A percentile compares a stretch with the other conserved stretches of the same genome.
Conservation (phyloP, 352 stramenopile species). For the Phytophthora vignae region DNA sequence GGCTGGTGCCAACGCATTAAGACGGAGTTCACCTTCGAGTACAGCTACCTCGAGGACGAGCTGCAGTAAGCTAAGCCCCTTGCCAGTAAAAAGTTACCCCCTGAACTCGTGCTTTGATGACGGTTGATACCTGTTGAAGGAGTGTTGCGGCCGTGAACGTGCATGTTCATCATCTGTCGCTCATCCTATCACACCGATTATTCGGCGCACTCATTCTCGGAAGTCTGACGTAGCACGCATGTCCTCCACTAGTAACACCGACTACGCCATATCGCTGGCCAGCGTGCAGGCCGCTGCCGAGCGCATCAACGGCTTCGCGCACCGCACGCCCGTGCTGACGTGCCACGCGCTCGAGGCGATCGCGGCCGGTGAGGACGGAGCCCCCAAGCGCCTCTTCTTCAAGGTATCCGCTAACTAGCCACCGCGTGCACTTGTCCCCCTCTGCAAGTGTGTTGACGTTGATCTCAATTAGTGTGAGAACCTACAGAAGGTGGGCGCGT, state of each 20-base stretch:
- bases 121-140: too few relatives aligned
- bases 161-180: neutral
- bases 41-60: constrained; percentile 96
- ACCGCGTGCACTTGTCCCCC: neutral
- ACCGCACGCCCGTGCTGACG: constrained; percentile 76
- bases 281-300: constrained; percentile 56
- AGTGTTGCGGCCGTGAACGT: too few relatives aligned
- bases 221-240: constrained; percentile 3
- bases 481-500: constrained; percentile 81
- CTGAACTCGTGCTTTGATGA: constrained; percentile 36
- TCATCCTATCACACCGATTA: neutral
- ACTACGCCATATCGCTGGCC: constrained; percentile 70
- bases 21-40: constrained; percentile 99
- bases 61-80: constrained; percentile 50
- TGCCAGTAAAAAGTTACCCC: constrained; percentile 23
- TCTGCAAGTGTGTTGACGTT: neutral
- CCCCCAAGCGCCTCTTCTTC: constrained; percentile 60
- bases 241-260: constrained; percentile 7
- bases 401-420: constrained; percentile 44
- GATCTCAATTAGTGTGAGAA: constrained; percentile 70
- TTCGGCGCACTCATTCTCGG: neutral
- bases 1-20: constrained; percentile 99
- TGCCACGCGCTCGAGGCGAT: constrained; percentile 59
- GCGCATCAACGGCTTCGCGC: constrained; percentile 62
- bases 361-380: constrained; percentile 26